Evolutionary conservation across 2,329 filamentous ascomycete species (phyloP).

Genomic region (Penicillium sp.): DNA sequence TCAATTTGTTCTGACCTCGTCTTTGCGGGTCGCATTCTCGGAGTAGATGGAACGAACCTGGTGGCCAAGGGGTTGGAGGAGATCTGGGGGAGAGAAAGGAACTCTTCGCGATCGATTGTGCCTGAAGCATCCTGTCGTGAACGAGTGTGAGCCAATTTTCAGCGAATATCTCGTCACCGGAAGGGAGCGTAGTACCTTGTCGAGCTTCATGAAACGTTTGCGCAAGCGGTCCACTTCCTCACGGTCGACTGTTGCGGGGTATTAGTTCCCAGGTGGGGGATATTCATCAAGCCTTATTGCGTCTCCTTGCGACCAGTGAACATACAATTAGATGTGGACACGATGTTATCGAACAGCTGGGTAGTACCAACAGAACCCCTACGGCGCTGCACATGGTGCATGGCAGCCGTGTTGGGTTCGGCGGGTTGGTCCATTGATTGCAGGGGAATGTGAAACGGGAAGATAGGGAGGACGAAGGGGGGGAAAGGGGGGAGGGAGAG

Average conservation of each 20-base stretch:
- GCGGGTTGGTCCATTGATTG: conserved; percentile 37
- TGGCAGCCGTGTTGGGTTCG: conserved; percentile 49
- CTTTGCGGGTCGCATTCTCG: not conserved
- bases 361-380: conserved; percentile 56
- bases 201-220: conserved; percentile 98
- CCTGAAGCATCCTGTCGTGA: conserved; percentile 83
- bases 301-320: conserved; percentile 16
- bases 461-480: not conserved
- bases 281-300: not conserved
- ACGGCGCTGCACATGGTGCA: conserved; percentile 50
- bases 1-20: not conserved
- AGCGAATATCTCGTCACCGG: not conserved
- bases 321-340: conserved; percentile 94
- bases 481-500: conserved; percentile 3
- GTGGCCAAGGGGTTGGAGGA: conserved; percentile 97
- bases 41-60: conserved; percentile 59
- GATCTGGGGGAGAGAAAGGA: conserved; percentile 94
- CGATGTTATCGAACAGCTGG: conserved; percentile 88
- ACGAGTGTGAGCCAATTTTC: conserved; percentile 6
- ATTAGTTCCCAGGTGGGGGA: conserved; percentile 8
- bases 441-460: conserved; percentile 10
- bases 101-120: conserved; percentile 98
- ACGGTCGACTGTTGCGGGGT: conserved; percentile 72
- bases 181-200: conserved; percentile 69
- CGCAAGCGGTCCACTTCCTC: conserved; percentile 94